A percentile compares a stretch with the other conserved stretches of the same genome.
These are phyloP conservation scores for Hypoxylon sp. DNA, from an alignment of 2,329 filamentous ascomycete genomes.

Conservation along the genomic window DNA sequence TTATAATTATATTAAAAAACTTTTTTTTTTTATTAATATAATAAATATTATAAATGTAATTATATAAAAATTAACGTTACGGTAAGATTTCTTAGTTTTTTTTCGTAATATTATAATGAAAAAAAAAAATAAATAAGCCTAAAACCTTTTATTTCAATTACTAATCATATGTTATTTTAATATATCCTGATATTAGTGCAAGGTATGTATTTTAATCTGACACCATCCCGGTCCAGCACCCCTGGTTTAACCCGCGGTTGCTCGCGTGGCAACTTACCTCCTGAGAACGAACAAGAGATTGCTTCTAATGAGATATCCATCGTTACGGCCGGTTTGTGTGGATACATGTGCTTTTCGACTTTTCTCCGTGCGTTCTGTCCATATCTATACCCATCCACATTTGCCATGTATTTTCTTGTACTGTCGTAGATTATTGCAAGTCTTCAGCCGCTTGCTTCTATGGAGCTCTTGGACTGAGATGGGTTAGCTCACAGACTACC, in stretches of 20 bases:
- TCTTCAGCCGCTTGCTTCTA: slow-evolving; percentile 24
- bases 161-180: not conserved
- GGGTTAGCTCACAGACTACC: slow-evolving; percentile 9
- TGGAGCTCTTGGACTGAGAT: slow-evolving; percentile 12
- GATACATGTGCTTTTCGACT: not conserved
- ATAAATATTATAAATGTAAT: too few relatives aligned
- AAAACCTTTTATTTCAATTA: not conserved
- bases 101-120: not conserved
- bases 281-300: not conserved
- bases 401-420: slow-evolving; percentile 11
- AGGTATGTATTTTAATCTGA: not conserved
- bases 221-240: not conserved
- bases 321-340: slow-evolving; percentile 7
- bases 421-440: slow-evolving; percentile 1
- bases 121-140: not conserved
- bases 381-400: slow-evolving; percentile 16
- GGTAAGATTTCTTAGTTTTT: not conserved
- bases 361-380: not conserved
- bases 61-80: not conserved
- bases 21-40: too few relatives aligned
- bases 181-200: not conserved
- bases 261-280: not conserved
- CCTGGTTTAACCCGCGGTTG: not conserved
- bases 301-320: slow-evolving; percentile 8
- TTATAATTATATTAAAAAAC: too few relatives aligned